These are phyloP conservation scores for Osmanthus fragrans DNA, from an alignment of 257 asterid species.

Conservation along the genomic window DNA sequence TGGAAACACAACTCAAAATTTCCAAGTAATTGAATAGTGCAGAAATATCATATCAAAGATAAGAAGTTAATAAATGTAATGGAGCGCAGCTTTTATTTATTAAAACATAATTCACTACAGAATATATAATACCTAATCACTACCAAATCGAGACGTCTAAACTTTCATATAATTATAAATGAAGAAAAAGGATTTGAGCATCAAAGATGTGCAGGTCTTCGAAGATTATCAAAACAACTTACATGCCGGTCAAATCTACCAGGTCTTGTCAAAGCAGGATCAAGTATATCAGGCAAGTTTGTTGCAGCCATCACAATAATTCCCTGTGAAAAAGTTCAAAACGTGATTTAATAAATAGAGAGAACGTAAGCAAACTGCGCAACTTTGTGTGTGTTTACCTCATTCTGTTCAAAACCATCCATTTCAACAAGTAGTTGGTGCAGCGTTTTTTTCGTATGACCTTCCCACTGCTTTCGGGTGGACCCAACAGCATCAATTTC, in stretches of 20 bases:
- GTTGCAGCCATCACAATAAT: conserved; percentile 97
- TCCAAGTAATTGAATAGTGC: background rate
- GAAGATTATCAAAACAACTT: conserved; percentile 41
- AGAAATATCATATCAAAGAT: background rate
- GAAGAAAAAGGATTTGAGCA: background rate
- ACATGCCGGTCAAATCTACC: conserved; percentile 99
- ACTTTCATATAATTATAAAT: background rate
- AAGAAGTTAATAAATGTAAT: background rate
- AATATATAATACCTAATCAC: background rate
- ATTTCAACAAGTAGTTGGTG: conserved; percentile 96
- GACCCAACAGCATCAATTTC: conserved; percentile 99
- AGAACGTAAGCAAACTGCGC: background rate
- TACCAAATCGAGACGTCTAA: background rate
- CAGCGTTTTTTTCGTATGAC: conserved; percentile 94
- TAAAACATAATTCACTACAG: background rate
- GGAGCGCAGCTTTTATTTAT: background rate
- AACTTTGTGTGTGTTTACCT: conserved; percentile 43
- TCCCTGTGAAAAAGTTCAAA: conserved; percentile 48
- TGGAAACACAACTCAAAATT: background rate
- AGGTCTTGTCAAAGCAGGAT: conserved; percentile 97
- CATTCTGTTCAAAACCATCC: conserved; percentile 99
- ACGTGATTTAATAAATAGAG: background rate
- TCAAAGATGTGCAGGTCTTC: conserved; percentile 14
- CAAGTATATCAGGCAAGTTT: conserved; percentile 95
- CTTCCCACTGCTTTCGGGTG: conserved; percentile 98